phyloP scores from a whole-genome alignment of 2,329 filamentous ascomycete species.

The Fusarium mangiferae region DNA sequence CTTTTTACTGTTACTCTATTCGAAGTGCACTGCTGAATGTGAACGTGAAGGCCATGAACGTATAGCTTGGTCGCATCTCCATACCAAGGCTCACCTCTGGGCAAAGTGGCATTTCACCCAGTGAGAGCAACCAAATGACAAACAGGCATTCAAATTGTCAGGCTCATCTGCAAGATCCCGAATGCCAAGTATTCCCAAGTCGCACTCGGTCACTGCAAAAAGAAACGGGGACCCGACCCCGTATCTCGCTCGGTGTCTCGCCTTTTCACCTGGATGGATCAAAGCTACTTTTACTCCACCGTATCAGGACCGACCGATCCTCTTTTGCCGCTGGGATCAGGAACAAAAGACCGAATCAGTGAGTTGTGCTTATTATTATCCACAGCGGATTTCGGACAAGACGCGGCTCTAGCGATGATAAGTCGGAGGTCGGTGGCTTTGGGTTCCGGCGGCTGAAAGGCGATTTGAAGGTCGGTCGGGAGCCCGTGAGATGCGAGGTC shows the following conservation, averaged over 20 bases:
- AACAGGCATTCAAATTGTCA: constrained; percentile 14
- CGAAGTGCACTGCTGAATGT: not conserved
- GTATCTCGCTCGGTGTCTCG: constrained; percentile 25
- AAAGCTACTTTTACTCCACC: not conserved
- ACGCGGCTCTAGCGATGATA: not conserved
- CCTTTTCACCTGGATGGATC: constrained; percentile 16
- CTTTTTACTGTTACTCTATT: constrained; percentile 8
- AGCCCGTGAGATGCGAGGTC: constrained; percentile 4
- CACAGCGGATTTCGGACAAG: constrained; percentile 15
- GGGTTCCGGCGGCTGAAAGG: constrained; percentile 15
- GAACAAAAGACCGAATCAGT: not conserved
- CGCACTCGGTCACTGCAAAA: not conserved
- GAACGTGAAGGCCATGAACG: not conserved
- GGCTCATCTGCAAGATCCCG: constrained; percentile 29
- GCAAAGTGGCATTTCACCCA: constrained; percentile 10
- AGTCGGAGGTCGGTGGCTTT: constrained; percentile 25
- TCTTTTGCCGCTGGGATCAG: constrained; percentile 14
- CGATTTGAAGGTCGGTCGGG: not conserved
- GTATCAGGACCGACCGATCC: constrained; percentile 5
- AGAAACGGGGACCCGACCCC: constrained; percentile 2
- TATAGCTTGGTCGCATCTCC: not conserved
- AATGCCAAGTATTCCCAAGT: constrained; percentile 26
- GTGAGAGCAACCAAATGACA: constrained; percentile 30
- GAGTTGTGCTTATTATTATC: not conserved
- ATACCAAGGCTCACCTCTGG: constrained; percentile 3